These are phyloP conservation scores for Aspergillus sp. DNA, from an alignment of 2,329 filamentous ascomycete genomes.

Conservation along the genomic window DNA sequence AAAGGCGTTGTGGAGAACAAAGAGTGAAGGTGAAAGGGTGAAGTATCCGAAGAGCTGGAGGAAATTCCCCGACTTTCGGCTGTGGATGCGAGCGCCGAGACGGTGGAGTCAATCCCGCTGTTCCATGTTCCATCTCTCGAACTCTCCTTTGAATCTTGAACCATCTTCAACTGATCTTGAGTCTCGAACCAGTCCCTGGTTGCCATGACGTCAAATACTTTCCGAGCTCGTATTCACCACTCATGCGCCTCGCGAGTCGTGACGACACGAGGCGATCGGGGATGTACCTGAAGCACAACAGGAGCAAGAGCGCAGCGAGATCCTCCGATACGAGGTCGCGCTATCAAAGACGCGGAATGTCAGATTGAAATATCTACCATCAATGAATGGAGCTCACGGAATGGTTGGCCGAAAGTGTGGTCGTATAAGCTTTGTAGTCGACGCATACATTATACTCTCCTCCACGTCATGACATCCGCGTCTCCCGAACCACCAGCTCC, in stretches of 20 bases:
- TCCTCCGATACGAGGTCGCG: not conserved
- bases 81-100: not conserved
- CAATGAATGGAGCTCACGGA: not conserved
- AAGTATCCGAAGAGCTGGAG: not conserved
- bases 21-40: not conserved
- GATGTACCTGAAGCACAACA: not conserved
- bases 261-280: not conserved
- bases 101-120: not conserved
- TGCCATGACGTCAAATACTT: conserved; percentile 5
- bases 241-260: not conserved
- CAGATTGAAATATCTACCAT: too few relatives aligned
- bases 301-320: not conserved
- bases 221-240: not conserved
- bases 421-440: conserved; percentile 19
- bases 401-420: not conserved
- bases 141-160: not conserved
- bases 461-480: conserved; percentile 24
- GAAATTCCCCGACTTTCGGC: not conserved
- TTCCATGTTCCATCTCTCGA: not conserved
- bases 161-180: not conserved
- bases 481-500: conserved; percentile 8
- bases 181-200: not conserved
- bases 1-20: not conserved
- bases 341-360: too few relatives aligned
- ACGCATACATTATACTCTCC: conserved; percentile 19